Base-by-base conservation (phyloP, 768 basidiomycete genomes). In the Paxillus ammoniavirescens region DNA sequence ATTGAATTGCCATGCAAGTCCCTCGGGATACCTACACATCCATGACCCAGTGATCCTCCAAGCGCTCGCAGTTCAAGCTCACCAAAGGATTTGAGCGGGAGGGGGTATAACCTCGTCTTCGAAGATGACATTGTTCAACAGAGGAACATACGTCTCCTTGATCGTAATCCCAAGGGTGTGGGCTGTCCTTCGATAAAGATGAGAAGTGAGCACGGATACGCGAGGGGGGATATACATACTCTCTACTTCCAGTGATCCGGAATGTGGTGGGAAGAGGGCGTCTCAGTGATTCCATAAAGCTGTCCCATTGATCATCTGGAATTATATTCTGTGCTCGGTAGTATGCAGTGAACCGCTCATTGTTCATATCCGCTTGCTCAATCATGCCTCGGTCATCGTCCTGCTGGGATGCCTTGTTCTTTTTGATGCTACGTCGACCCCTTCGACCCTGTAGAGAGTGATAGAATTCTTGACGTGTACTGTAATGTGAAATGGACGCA, bases 1-100 rank as follows among this genome's bases (percentile, higher is more conserved):
- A 60, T 94, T 91, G 68, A 98, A 84, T 61, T 97, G 93, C 97
- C 97, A 99, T 9, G 91, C 97, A 12, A 97, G 79, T n/a, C 87
- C 87, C 10, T 88, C 88, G 10, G 96, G 94, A 72, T 97, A 98
- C 93, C 93, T 93, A 49, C 28, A 53, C 2, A 40, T 28, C 31
- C 2, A 40, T 46, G 40, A 55, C 17, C 33, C 28, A 43, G 41
- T 47, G 36, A 50, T 15, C 53, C 2, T 21, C 33, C 33, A 40
- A 7, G 13, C 26, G 31, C 3, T 30, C 35, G 8, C 6, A 8
- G 23, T 37, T 23, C 38, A 44, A 28, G 23, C 75, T 55, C 61
- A 93, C 97, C 97, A 99, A 9, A 87, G 79, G 35, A 99, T 79
- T 58, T 89, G 89, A 18, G 81, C 78, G 0, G 96, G 97, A 23